Evolutionary conservation across 2,329 filamentous ascomycete species (phyloP), one percentile per base, ranked within the genome.

Genomic region (Xylariaceae sp.): DNA sequence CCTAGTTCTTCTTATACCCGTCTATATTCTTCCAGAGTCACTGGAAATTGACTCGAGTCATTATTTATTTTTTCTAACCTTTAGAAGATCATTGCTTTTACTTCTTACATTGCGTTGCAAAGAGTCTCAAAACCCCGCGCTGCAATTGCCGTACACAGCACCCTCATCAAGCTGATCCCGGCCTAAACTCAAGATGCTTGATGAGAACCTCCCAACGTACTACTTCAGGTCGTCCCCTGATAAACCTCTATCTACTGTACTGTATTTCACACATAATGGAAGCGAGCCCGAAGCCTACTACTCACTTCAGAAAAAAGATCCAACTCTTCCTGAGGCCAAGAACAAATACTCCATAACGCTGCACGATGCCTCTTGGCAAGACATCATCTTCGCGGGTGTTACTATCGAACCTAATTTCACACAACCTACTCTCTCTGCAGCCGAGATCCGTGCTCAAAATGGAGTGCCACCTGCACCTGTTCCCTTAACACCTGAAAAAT

Each of bases 311-410:
- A 83, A 86, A 53, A 79, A 84, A 49, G 83, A 93, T 60, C 87
- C 90, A 1, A 66, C 79, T n/a, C 70, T 80, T 6, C 78, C 83
- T 34, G 73, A 75, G 10, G 83, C 88, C 21, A 83, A 79, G 62
- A 93, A 92, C 68, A 86, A 86, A 65, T 98, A 96, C 66, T 91
- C 87, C 33, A 79, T 86, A 48, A 92, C 88, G 32, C 76, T 97
- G 2, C 86, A 87, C 66, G 92, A 97, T 63, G 83, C 88, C 20
- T 83, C 83, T 67, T 84, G 85, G 55, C 78, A 85, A 1, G 87
- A 89, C 22, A 80, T 97, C 45, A 74, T 97, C 46, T 97, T 86
- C 59, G 93, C 82, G 52, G 92, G 97, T 64, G 86, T 95, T 19
- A 72, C 92, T 16, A 80, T 95, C 44, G 79, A 82, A 57, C 92